Conservation (phyloP, 2,329 filamentous ascomycete species). For the Cadophora malorum region DNA sequence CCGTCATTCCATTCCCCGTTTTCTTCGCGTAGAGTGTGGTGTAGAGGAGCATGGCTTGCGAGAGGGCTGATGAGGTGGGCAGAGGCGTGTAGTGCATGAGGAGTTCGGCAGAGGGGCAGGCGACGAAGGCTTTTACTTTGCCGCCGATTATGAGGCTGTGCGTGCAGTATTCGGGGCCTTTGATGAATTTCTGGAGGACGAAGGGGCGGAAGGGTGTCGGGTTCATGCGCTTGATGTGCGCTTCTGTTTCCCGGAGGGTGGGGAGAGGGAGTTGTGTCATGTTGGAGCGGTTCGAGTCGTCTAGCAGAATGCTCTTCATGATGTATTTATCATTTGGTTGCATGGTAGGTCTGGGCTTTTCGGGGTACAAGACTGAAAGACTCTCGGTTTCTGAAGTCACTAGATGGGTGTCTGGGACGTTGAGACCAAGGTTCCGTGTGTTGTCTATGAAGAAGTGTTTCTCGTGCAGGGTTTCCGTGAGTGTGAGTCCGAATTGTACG, state of each 20-base stretch:
- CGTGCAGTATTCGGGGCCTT: conserved; percentile 71
- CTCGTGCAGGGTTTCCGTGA: conserved; percentile 65
- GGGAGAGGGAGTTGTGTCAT: conserved; percentile 70
- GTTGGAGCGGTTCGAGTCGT: conserved; percentile 63
- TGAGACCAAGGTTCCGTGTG: conserved; percentile 59
- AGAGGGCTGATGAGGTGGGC: conserved; percentile 58
- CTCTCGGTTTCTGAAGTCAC: conserved; percentile 61
- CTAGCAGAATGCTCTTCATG: conserved; percentile 69
- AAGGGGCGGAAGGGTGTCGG: conserved; percentile 54
- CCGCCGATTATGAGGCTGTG: conserved; percentile 73
- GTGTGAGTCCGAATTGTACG: conserved; percentile 65
- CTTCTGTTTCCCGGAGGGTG: conserved; percentile 58
- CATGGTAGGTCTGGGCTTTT: conserved; percentile 28
- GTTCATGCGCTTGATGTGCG: conserved; percentile 58
- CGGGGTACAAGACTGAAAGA: conserved; percentile 55
- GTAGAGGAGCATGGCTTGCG: conserved; percentile 67
- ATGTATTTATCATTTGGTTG: conserved; percentile 57
- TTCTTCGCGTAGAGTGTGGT: conserved; percentile 63
- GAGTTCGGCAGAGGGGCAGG: conserved; percentile 67
- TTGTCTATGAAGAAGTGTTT: conserved; percentile 70
- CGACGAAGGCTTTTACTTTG: conserved; percentile 68
- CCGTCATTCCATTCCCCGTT: conserved; percentile 61
- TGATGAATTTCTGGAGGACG: conserved; percentile 73
- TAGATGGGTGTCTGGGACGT: conserved; percentile 57
- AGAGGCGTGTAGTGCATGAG: conserved; percentile 72